A percentile compares a stretch with the other conserved stretches of the same genome.
These are phyloP conservation scores for Fomitopsis schrenkii DNA, from an alignment of 1,284 basidiomycete species.

Conservation along the genomic window DNA sequence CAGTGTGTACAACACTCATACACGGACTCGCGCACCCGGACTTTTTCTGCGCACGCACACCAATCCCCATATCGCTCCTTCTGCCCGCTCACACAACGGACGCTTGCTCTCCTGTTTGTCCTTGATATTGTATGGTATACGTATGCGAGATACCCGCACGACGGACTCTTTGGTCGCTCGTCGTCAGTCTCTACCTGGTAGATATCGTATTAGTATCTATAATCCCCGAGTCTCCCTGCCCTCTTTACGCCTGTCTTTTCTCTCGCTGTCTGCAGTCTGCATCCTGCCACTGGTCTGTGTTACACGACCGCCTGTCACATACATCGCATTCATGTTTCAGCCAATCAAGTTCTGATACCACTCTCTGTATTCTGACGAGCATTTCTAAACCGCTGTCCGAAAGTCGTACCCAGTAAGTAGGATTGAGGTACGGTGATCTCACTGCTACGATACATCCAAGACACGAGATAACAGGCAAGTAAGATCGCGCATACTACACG, in stretches of 20 bases:
- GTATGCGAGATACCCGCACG: neutral
- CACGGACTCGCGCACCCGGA: neutral
- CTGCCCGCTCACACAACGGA: neutral
- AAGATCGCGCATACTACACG: no score
- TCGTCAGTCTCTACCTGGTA: neutral
- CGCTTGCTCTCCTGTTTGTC: neutral
- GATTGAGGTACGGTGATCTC: no score
- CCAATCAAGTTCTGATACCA: no score
- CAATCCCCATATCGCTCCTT: neutral
- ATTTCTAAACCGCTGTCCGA: no score
- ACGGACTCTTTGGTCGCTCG: neutral
- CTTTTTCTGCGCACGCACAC: neutral
- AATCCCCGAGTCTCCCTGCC: neutral
- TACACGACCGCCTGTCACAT: neutral
- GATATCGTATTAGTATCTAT: conserved; percentile 2
- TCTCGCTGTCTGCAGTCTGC: neutral
- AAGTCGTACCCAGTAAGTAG: no score
- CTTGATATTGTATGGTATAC: neutral
- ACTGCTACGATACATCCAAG: no score
- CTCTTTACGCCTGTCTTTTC: neutral
- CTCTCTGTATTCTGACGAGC: neutral
- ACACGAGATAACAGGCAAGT: no score
- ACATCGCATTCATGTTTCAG: neutral
- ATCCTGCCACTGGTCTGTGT: neutral
- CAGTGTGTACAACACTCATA: neutral